Evolutionary conservation across 305 asterid genomes (phyloP), one percentile per base, ranked within the genome.

Genomic region (Fraxinus xanthoxyloides): DNA sequence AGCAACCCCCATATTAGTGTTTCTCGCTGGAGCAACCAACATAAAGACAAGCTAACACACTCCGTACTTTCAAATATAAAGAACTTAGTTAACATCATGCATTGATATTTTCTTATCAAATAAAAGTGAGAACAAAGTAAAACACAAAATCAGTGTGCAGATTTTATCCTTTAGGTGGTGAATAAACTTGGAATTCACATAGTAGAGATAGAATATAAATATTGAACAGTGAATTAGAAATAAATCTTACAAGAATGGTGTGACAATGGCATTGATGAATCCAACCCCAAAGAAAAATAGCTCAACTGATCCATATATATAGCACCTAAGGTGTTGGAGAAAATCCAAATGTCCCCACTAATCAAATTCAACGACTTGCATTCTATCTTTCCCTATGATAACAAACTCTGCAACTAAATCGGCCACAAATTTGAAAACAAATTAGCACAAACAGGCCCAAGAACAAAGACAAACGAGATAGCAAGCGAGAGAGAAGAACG

Each of bases 191-290:
- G n/a, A 30, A 36, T 75, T 28, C 75, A 77, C 73, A 48, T 34
- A 24, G 5, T 69, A 69, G 43, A 34, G 26, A 10, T 34, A 5
- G 4, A 56, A 56, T 70, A 9, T 32, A 31, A 67, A 21, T 7
- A 32, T 19, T 59, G 28, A 28, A 24, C 7, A 51, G 3, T 48
- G 7, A 28, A 1, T 17, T 1, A 21, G 81, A 63, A 30, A 77
- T 13, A 31, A 63, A 54, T 79, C 97, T 87, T 87, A 95, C 97
- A 54, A 95, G 93, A 85, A 95, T 95, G 78, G 87, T 87, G 83
- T 92, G 98, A 80, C 98, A 93, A 75, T 79, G 83, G 79, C 5
- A 56, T 83, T 93, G 98, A 88, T 93, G 98, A 83, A 91, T 84
- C 98, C 95, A 91, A 46, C 98, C 98, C 91, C 92, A 88, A 38